A percentile compares a stretch with the other conserved stretches of the same genome.
Conservation (phyloP, 441 rosid genomes). For the Brassica hybrid region DNA sequence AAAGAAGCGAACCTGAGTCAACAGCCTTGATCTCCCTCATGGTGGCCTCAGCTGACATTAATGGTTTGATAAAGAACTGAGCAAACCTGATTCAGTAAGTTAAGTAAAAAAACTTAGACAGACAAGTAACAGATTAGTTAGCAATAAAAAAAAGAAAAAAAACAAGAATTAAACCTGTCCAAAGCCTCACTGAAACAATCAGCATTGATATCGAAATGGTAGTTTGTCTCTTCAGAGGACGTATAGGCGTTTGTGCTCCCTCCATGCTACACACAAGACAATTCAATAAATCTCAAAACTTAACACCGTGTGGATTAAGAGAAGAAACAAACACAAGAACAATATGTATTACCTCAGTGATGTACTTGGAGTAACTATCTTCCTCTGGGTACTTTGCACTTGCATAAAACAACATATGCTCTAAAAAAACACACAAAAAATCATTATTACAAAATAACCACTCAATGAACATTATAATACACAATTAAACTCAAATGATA, state of each 20-base stretch:
- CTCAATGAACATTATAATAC: neutral
- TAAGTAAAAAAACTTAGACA: conserved; percentile 38
- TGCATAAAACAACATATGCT: conserved; percentile 96
- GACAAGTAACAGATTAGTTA: neutral
- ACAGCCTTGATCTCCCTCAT: conserved; percentile 89
- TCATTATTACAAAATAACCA: conserved; percentile 9
- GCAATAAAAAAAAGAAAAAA: conserved; percentile 9
- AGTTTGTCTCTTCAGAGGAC: conserved; percentile 70
- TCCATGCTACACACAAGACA: conserved; percentile 81
- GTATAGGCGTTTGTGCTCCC: conserved; percentile 90
- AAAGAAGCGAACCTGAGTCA: conserved; percentile 76
- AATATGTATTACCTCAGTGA: conserved; percentile 65
- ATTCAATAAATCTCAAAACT: neutral
- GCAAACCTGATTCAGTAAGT: conserved; percentile 64
- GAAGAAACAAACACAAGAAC: neutral
- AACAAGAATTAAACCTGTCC: conserved; percentile 62
- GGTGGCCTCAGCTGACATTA: conserved; percentile 95
- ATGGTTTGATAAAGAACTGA: conserved; percentile 86
- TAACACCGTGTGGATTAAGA: neutral
- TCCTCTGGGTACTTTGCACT: conserved; percentile 88
- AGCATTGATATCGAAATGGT: conserved; percentile 67
- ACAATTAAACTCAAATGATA: too few relatives aligned
- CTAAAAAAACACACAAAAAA: conserved; percentile 39
- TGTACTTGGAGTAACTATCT: conserved; percentile 91
- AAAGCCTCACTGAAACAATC: conserved; percentile 86